Percentiles rank a stretch among this genome's conserved stretches.
phyloP scores from a whole-genome alignment of 2,329 filamentous ascomycete species.

The Aspergillaceae sp. region DNA sequence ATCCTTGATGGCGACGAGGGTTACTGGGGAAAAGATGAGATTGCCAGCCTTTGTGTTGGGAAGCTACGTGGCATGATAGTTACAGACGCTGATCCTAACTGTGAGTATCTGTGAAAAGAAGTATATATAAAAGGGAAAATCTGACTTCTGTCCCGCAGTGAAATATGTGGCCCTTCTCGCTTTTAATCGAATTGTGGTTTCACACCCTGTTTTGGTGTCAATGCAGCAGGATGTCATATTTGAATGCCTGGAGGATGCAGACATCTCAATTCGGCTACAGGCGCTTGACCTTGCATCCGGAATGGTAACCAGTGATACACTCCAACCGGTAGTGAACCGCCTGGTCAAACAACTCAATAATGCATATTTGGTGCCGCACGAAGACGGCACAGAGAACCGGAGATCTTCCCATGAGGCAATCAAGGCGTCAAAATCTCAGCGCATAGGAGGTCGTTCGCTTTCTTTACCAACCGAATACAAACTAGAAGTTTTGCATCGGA shows the following conservation, averaged over 20 bases:
- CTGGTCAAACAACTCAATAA: slow-evolving; percentile 75
- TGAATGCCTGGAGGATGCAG: slow-evolving; percentile 88
- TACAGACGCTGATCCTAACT: slow-evolving; percentile 84
- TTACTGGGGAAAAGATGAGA: slow-evolving; percentile 74
- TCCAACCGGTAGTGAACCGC: slow-evolving; percentile 74
- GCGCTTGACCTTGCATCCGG: slow-evolving; percentile 84
- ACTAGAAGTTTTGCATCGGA: slow-evolving; percentile 69
- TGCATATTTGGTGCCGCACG: slow-evolving; percentile 14
- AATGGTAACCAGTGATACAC: slow-evolving; percentile 84
- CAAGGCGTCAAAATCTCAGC: neutral
- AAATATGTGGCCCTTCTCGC: slow-evolving; percentile 95
- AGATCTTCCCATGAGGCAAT: too few species aligned
- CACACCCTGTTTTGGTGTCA: slow-evolving; percentile 79
- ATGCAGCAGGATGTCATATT: slow-evolving; percentile 94
- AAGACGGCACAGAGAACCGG: neutral
- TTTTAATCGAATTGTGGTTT: slow-evolving; percentile 87
- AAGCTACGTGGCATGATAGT: slow-evolving; percentile 93
- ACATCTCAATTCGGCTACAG: slow-evolving; percentile 91
- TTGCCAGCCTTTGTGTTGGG: slow-evolving; percentile 82
- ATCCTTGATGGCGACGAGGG: slow-evolving; percentile 79
- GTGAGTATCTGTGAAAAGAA: slow-evolving; percentile 45
- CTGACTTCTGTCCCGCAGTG: slow-evolving; percentile 44
- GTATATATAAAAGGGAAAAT: too few species aligned
- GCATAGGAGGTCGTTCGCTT: neutral
- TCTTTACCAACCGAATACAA: slow-evolving; percentile 74